Conservation (phyloP, 495 filamentous ascomycete species). For the Tuber magnatum region DNA sequence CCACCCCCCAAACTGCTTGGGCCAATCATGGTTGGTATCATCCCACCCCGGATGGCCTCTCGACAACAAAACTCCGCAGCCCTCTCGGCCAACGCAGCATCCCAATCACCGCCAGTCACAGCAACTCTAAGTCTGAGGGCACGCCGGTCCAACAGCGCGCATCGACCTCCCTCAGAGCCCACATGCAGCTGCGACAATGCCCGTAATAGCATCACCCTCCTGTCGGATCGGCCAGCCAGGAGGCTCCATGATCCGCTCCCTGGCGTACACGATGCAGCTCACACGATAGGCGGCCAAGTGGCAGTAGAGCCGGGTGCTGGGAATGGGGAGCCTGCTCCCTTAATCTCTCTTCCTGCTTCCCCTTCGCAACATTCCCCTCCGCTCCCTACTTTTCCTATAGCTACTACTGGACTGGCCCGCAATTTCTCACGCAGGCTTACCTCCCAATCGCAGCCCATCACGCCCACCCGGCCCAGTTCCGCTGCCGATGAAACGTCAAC, state of each 20-base stretch:
- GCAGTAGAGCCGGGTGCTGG: background rate
- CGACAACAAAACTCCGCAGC: slow-evolving; percentile 3
- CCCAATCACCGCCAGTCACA: slow-evolving; percentile 1
- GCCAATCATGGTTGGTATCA: background rate
- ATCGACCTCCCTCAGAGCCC: slow-evolving; percentile 3
- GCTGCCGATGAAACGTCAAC: background rate
- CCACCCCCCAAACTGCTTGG: background rate
- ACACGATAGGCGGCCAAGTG: slow-evolving; percentile 2
- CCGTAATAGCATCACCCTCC: slow-evolving; percentile 1
- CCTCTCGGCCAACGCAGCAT: background rate
- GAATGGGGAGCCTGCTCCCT: background rate
- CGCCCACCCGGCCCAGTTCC: background rate
- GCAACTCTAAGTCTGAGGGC: background rate
- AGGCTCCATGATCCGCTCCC: background rate
- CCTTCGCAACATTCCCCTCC: background rate
- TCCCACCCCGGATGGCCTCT: background rate
- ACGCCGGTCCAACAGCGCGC: background rate
- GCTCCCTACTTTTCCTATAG: background rate
- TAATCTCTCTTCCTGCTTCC: background rate
- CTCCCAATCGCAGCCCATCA: background rate
- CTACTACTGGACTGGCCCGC: background rate
- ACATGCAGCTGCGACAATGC: slow-evolving; percentile 1
- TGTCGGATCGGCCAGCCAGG: slow-evolving; percentile 2
- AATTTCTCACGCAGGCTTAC: background rate
- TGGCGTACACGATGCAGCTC: background rate